phyloP scores from a whole-genome alignment of 768 basidiomycete genomes.

The Pisolithus sp. region DNA sequence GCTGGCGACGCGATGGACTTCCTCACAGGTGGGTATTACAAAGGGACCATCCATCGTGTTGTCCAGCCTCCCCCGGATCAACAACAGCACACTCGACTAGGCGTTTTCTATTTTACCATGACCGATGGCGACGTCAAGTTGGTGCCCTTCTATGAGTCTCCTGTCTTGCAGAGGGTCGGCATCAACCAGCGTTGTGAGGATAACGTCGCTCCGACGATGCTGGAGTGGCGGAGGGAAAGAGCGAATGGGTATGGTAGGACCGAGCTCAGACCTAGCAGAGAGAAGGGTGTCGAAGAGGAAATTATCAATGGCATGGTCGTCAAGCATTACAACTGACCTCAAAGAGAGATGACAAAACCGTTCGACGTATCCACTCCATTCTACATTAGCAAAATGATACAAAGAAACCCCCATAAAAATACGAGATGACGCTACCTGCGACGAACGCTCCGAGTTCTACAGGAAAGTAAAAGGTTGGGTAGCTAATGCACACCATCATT shows the following conservation, averaged over 20 bases:
- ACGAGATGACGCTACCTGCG: too few relatives aligned
- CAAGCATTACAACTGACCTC: conserved; percentile 45
- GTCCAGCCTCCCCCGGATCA: conserved; percentile 55
- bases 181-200: conserved; percentile 33
- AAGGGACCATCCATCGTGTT: conserved; percentile 55
- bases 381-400: not conserved
- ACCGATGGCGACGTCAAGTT: conserved; percentile 45
- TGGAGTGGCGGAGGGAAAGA: conserved; percentile 45
- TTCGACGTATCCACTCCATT: not conserved
- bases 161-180: conserved; percentile 41
- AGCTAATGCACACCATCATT: not conserved
- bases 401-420: too few relatives aligned
- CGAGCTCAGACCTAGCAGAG: conserved; percentile 34
- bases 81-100: conserved; percentile 41
- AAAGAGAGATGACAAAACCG: not conserved
- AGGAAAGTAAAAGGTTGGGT: too few relatives aligned
- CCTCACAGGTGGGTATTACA: conserved; percentile 55
- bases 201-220: conserved; percentile 43
- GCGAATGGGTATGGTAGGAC: conserved; percentile 47
- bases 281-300: conserved; percentile 47
- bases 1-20: conserved; percentile 56
- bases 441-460: too few relatives aligned
- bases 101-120: conserved; percentile 53
- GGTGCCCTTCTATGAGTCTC: conserved; percentile 39
- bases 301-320: conserved; percentile 48